A percentile compares a stretch with the other conserved stretches of the same genome.
phyloP scores from a whole-genome alignment of 768 basidiomycete genomes.

The Russula sp. region DNA sequence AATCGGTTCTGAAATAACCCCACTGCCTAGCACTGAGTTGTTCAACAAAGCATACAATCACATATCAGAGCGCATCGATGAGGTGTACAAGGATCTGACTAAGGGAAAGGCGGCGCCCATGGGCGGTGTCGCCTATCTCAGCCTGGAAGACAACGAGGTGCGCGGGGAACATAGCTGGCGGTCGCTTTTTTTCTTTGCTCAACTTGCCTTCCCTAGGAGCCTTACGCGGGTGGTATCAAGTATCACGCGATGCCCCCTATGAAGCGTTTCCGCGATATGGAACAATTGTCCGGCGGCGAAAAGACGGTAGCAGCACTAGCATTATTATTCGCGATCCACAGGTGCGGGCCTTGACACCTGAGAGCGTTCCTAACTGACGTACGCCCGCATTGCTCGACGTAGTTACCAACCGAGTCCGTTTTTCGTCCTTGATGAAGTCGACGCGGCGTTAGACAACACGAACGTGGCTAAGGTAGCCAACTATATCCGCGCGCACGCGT shows the following conservation, averaged over 20 bases:
- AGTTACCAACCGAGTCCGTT: constrained; percentile 97
- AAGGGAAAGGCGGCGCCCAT: constrained; percentile 90
- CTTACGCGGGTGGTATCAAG: constrained; percentile 85
- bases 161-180: constrained; percentile 23
- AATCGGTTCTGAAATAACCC: neutral
- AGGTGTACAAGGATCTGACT: constrained; percentile 96
- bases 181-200: neutral
- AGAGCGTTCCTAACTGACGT: neutral
- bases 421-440: constrained; percentile 98
- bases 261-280: constrained; percentile 99
- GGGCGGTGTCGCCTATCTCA: constrained; percentile 96
- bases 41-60: constrained; percentile 97
- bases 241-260: constrained; percentile 99
- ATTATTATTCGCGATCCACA: constrained; percentile 93
- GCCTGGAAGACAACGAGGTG: constrained; percentile 93
- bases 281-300: constrained; percentile 95
- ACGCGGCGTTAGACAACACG: constrained; percentile 97
- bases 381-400: neutral
- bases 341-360: constrained; percentile 36
- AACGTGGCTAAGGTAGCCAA: constrained; percentile 95
- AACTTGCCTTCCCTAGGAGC: constrained; percentile 47
- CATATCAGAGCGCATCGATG: constrained; percentile 90
- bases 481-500: constrained; percentile 83
- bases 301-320: constrained; percentile 99
- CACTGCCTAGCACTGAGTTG: constrained; percentile 52